phyloP scores from a whole-genome alignment of 768 basidiomycete species.

The Solioccasus polychromus region DNA sequence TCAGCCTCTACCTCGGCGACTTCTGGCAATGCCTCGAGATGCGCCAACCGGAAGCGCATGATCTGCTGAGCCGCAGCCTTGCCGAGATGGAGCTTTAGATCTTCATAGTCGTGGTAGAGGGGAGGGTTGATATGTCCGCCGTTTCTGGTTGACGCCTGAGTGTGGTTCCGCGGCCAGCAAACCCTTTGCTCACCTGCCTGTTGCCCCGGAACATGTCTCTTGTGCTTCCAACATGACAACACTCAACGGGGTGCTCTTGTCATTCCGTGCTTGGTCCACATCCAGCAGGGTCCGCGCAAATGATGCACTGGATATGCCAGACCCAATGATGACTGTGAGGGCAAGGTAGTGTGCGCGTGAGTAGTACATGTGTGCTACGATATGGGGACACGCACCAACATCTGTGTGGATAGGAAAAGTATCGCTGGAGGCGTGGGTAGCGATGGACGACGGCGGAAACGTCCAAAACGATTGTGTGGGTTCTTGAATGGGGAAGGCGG shows the following conservation, averaged over 20 bases:
- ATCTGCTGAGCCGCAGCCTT: conserved; percentile 36
- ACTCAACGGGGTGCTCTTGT: conserved; percentile 18
- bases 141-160: conserved; percentile 33
- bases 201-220: conserved; percentile 53
- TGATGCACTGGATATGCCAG: conserved; percentile 49
- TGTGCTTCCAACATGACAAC: conserved; percentile 63
- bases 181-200: conserved; percentile 39
- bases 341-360: background rate
- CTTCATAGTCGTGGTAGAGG: conserved; percentile 43
- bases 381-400: conserved; percentile 34
- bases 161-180: background rate
- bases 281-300: conserved; percentile 40
- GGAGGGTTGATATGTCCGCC: conserved; percentile 52
- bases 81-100: conserved; percentile 39
- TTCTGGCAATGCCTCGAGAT: conserved; percentile 30
- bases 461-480: conserved; percentile 67
- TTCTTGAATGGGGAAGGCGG: conserved; percentile 50
- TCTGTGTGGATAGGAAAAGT: conserved; percentile 53
- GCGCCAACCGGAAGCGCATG: conserved; percentile 40
- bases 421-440: conserved; percentile 24
- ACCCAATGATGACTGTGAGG: conserved; percentile 46
- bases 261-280: conserved; percentile 21
- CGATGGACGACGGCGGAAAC: conserved; percentile 47
- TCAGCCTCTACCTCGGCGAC: conserved; percentile 31
- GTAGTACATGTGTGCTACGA: too few species aligned